Conservation (phyloP, 371 early-diverging fungal genomes). For the Mortierella sp. region DNA sequence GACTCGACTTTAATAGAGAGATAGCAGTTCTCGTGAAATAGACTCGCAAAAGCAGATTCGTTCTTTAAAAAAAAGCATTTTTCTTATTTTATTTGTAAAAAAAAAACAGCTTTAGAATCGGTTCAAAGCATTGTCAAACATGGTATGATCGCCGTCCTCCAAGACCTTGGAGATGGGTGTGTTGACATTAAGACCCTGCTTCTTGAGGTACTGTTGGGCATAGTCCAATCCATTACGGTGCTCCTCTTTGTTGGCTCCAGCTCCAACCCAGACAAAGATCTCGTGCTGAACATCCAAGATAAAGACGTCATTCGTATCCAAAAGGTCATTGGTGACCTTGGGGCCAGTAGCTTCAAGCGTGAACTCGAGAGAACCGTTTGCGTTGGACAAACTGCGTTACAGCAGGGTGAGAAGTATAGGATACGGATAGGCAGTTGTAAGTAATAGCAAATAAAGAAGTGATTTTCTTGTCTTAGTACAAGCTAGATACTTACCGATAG, state of each 20-base stretch:
- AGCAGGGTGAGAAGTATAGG: background rate
- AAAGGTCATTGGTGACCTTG: conserved; percentile 71
- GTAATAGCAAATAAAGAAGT: background rate
- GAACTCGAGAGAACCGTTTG: conserved; percentile 58
- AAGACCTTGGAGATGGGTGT: conserved; percentile 77
- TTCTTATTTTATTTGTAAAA: background rate
- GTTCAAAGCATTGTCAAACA: conserved; percentile 63
- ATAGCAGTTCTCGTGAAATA: background rate
- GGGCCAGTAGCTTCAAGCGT: conserved; percentile 65
- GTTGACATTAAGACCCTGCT: conserved; percentile 62
- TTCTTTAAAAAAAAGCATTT: background rate
- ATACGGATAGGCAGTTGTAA: background rate
- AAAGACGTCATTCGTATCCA: conserved; percentile 84
- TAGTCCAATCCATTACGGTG: conserved; percentile 67
- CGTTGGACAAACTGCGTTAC: conserved; percentile 53
- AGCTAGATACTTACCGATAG: conserved; percentile 54
- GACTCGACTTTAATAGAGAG: conserved; percentile 22
- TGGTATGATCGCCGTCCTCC: conserved; percentile 75
- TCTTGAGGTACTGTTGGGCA: conserved; percentile 73
- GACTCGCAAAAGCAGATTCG: background rate
- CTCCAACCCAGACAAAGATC: conserved; percentile 84
- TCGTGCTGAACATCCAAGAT: conserved; percentile 77
- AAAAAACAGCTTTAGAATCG: conserved; percentile 29
- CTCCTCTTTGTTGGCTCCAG: conserved; percentile 70
- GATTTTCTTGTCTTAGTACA: too few species aligned